phyloP scores from a whole-genome alignment of 2,329 filamentous ascomycete genomes.

The Tolypocladium cylindrosporum region DNA sequence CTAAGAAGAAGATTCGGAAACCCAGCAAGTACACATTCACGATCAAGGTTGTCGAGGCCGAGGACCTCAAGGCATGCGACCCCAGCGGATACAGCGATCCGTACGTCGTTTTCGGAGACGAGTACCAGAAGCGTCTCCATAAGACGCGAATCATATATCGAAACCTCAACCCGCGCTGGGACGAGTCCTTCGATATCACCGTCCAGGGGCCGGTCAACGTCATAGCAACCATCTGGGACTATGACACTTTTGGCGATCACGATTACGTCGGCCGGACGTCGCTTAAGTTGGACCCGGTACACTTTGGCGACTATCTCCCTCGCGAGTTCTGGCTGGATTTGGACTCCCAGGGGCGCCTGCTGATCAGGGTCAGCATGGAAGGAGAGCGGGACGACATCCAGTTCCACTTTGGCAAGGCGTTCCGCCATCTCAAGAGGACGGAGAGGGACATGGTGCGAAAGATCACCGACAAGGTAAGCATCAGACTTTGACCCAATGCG shows the following conservation, averaged over 20 bases:
- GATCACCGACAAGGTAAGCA: slow-evolving; percentile 85
- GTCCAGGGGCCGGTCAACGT: slow-evolving; percentile 86
- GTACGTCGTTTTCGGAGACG: slow-evolving; percentile 92
- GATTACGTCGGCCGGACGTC: slow-evolving; percentile 97
- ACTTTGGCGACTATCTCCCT: slow-evolving; percentile 92
- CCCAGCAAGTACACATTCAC: slow-evolving; percentile 93
- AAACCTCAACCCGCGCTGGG: slow-evolving; percentile 90
- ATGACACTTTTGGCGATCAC: slow-evolving; percentile 93
- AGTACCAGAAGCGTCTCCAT: slow-evolving; percentile 91
- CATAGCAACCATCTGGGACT: slow-evolving; percentile 96
- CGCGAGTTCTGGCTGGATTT: slow-evolving; percentile 97
- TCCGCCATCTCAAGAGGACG: slow-evolving; percentile 86
- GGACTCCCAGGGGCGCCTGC: slow-evolving; percentile 82
- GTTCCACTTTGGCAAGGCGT: slow-evolving; percentile 96
- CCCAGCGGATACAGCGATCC: slow-evolving; percentile 90
- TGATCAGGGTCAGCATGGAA: slow-evolving; percentile 95
- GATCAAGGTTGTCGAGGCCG: slow-evolving; percentile 95
- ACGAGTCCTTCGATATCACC: slow-evolving; percentile 92
- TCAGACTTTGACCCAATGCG: not conserved
- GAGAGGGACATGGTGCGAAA: slow-evolving; percentile 97
- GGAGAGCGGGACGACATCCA: slow-evolving; percentile 97
- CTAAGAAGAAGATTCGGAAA: slow-evolving; percentile 52
- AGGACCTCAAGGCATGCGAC: slow-evolving; percentile 97
- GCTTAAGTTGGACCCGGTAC: slow-evolving; percentile 91
- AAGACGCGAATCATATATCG: slow-evolving; percentile 90